Percentiles rank a stretch among this genome's conserved stretches.
These are phyloP conservation scores for Arabidopsis hybrid DNA, from an alignment of 441 rosid genomes.

Conservation along the genomic window DNA sequence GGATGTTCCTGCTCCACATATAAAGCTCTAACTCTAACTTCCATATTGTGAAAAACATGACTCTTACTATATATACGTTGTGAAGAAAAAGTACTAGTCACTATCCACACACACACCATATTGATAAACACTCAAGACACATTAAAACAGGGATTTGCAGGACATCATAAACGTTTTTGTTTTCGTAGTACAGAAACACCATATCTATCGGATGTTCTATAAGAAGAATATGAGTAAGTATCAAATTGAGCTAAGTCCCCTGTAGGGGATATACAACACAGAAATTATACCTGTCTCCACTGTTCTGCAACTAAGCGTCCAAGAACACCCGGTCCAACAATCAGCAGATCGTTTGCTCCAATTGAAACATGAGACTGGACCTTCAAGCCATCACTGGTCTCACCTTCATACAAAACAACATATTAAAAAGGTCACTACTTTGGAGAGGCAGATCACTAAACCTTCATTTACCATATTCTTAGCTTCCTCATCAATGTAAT, in stretches of 20 bases:
- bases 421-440: slow-evolving; percentile 11
- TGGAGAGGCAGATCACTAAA: slow-evolving; percentile 14
- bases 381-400: slow-evolving; percentile 51
- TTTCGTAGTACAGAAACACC: neutral
- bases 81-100: neutral
- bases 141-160: neutral
- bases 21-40: slow-evolving; percentile 33
- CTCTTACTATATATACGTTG: neutral
- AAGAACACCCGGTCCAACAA: slow-evolving; percentile 94
- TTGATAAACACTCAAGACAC: neutral
- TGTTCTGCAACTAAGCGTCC: slow-evolving; percentile 88
- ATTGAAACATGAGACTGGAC: slow-evolving; percentile 54
- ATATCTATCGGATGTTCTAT: neutral
- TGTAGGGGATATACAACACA: neutral
- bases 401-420: slow-evolving; percentile 47
- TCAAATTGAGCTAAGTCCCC: neutral
- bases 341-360: slow-evolving; percentile 76
- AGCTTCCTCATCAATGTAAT: slow-evolving; percentile 10
- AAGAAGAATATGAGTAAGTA: too few relatives aligned
- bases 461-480: neutral
- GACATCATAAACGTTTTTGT: neutral
- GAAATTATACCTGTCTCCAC: slow-evolving; percentile 70
- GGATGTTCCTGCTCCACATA: slow-evolving; percentile 68
- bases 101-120: neutral
- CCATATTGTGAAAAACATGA: slow-evolving; percentile 5